Conservation (phyloP, 163 green algal species). For the Chlamydomonas reinhardtii region DNA sequence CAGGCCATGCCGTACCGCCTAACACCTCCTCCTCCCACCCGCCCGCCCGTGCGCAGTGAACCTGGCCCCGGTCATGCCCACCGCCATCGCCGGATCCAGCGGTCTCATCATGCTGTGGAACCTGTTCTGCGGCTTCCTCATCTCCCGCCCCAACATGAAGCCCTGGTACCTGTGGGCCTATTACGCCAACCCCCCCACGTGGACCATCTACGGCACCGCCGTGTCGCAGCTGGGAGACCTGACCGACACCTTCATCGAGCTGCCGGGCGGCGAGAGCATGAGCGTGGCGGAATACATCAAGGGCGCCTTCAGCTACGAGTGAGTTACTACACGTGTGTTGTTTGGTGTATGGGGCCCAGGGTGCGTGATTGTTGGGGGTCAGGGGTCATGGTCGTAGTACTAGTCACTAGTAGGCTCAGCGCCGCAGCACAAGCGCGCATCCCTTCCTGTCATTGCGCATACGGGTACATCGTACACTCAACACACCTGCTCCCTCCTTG, state of each 20-base stretch:
- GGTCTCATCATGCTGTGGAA: constrained; percentile 53
- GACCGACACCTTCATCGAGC: background rate
- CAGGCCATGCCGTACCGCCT: too few species aligned
- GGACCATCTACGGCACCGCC: constrained; percentile 37
- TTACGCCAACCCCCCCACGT: constrained; percentile 44
- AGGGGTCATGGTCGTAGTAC: too few species aligned
- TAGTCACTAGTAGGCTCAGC: too few species aligned
- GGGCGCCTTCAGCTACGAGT: constrained; percentile 65
- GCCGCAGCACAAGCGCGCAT: too few species aligned
- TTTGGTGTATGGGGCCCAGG: too few species aligned
- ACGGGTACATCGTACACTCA: too few species aligned
- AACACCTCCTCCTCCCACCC: too few species aligned
- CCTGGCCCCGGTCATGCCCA: constrained; percentile 53
- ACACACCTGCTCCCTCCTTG: too few species aligned
- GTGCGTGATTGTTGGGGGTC: too few species aligned
- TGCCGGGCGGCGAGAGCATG: background rate
- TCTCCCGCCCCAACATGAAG: constrained; percentile 48
- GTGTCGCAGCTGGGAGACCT: constrained; percentile 52
- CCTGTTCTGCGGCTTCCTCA: constrained; percentile 68
- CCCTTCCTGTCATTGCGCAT: too few species aligned
- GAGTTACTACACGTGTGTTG: constrained; percentile 32
- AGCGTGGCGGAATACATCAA: constrained; percentile 55
- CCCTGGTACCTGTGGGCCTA: constrained; percentile 60
- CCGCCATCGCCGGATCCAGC: background rate
- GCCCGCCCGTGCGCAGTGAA: constrained; percentile 51